These are phyloP conservation scores for Eutrema yunnanense DNA, from an alignment of 345 rosid species.

Conservation along the genomic window DNA sequence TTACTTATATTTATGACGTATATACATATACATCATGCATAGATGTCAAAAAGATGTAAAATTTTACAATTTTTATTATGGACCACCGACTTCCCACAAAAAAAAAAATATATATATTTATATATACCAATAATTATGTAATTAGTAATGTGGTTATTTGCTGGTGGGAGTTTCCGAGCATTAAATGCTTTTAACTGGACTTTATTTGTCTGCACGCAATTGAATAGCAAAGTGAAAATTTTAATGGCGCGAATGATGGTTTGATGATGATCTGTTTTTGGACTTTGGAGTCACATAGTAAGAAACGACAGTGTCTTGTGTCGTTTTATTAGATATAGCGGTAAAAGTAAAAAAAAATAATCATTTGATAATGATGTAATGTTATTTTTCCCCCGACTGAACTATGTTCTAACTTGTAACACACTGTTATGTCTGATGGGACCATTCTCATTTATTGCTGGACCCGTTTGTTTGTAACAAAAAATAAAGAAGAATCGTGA, in stretches of 20 bases:
- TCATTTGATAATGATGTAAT: slow-evolving; percentile 24
- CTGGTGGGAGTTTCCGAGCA: slow-evolving; percentile 15
- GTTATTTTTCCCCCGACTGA: neutral
- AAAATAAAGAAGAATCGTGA: neutral
- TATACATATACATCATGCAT: neutral
- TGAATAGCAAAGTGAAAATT: slow-evolving; percentile 16
- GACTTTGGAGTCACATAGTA: neutral
- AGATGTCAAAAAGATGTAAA: neutral
- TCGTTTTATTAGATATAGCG: neutral
- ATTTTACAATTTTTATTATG: neutral
- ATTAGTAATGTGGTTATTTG: slow-evolving; percentile 10
- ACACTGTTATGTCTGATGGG: slow-evolving; percentile 18
- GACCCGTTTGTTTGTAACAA: neutral
- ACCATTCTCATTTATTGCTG: slow-evolving; percentile 21
- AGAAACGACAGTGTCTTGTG: slow-evolving; percentile 6
- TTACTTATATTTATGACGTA: neutral
- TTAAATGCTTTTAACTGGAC: slow-evolving; percentile 16
- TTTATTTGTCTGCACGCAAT: slow-evolving; percentile 19
- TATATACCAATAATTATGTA: neutral
- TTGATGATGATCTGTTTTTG: slow-evolving; percentile 3
- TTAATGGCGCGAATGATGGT: slow-evolving; percentile 20
- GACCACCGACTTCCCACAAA: neutral
- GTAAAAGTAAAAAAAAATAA: slow-evolving; percentile 6
- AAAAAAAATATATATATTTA: neutral
- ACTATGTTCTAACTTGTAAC: neutral